phyloP scores from a whole-genome alignment of 176 grass and related monocot genomes.

The Carex parvula region DNA sequence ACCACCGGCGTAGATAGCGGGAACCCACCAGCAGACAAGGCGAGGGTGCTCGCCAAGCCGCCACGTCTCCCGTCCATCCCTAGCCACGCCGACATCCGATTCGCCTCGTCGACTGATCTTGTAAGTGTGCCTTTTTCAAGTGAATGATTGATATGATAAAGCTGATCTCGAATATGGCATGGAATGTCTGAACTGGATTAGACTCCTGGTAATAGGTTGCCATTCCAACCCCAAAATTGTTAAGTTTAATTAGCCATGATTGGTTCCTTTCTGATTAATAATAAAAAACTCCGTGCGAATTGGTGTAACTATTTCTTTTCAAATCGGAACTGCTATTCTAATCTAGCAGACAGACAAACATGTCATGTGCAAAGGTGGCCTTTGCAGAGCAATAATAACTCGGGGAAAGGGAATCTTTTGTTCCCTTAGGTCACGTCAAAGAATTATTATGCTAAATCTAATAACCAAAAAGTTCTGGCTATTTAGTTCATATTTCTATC shows the following conservation, averaged over 20 bases:
- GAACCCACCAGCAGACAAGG: not conserved
- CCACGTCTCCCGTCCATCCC: constrained; percentile 68
- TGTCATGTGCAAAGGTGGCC: not conserved
- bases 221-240: not conserved
- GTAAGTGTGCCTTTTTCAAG: constrained; percentile 32
- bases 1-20: constrained; percentile 8
- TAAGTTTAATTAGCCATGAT: not conserved
- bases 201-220: not conserved
- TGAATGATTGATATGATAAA: not conserved
- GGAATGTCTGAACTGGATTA: not conserved
- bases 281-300: not conserved
- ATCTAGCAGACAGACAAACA: not conserved
- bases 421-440: not conserved
- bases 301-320: not conserved
- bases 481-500: not conserved
- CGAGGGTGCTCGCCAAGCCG: constrained; percentile 51
- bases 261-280: not conserved
- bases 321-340: not conserved
- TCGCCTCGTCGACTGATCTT: constrained; percentile 49
- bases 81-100: constrained; percentile 56
- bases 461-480: not conserved
- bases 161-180: not conserved
- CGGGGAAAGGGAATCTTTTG: not conserved
- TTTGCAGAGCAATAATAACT: not conserved
- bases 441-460: not conserved